Base-by-base conservation (phyloP, 108 stramenopile species). In the Cyclostephanos tholiformis region DNA sequence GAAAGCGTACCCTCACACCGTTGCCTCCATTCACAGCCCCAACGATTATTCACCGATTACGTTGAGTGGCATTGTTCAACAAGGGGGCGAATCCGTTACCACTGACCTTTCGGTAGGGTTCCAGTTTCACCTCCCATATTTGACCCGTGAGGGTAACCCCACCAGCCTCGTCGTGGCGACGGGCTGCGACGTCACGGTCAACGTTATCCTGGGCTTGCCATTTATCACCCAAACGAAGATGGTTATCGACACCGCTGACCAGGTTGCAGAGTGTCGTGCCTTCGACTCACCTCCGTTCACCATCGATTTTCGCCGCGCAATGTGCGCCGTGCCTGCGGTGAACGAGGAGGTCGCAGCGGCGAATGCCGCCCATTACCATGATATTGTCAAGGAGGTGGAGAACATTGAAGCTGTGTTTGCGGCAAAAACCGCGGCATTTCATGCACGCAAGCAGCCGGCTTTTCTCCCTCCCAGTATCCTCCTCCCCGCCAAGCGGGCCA, bases 41-140 rank as follows among this genome's bases (percentile, higher is more conserved):
- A 12, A 52, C 4, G 20, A 55, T 17, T 58, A 69, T 36, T 8
- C 36, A 0, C 68, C 68, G 0, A 52, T 69, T 11, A 57, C 20
- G 2, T 23, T 69, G 2, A 39, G 55, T 13, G 68, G 68, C 20
- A 57, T 69, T 25, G 68, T 69, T 19, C 35, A 23, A 3, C 22
- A 20, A 0, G 55, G 26, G 1, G 55, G 68, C 14, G 59, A 6
- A 17, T 38, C 59, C 7, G 11, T 35, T 0, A 60, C 59, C 6
- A 60, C 59, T 2, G 38, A 69, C 12, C 55, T 69, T 4, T 8
- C 30, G 2, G 55, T 69, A 11, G 68, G 36, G 0, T 69, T 69
- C 36, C n/a, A 26, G 16, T 69, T 69, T 20, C 53, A 69, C 38
- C 39, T 69, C 0, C 59, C 59, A 0, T 60, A 60, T n/a, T n/a